Evolutionary conservation across 306 rosid genomes (phyloP), one percentile per base, ranked within the genome.

Genomic region (Erythrophleum fordii): DNA sequence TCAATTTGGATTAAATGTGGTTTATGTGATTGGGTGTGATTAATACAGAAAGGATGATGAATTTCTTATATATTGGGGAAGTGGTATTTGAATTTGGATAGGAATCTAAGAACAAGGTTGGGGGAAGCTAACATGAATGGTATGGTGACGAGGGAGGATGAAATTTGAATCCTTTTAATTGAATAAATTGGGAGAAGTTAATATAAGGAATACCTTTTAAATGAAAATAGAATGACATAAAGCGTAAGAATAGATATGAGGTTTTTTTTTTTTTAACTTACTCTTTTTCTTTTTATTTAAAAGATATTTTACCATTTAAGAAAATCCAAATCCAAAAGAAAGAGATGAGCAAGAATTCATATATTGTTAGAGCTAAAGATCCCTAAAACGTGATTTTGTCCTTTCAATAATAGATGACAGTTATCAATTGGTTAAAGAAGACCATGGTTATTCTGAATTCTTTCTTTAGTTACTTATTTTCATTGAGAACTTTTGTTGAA

Each of bases 381-480:
- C 4, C 3, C 6, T 7, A 44, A 72, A 35, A 9, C 35, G 17
- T 51, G 31, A 51, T 42, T 56, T 65, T 48, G 46, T 80, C 29
- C 68, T 29, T 51, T 55, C 41, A 52, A 53, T 23, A n/a, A 42
- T 34, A 31, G 28, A 75, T 56, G 55, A 45, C 77, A 58, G 81
- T 29, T 22, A 75, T 51, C 73, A 69, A 13, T n/a, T 69, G 48
- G 67, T 59, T 49, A 69, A 82, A 61, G 48, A 70, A 60, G 64
- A n/a, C 28, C 20, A 5, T 81, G 26, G 73, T 76, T 59, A 49
- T 46, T 49, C 68, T 58, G 46, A 51, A 14, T 49, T 25, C 39
- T 76, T 75, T 59, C 44, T 18, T 5, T 22, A 10, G 77, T 46
- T 60, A 37, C 58, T 60, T 39, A 69, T 13, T 81, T 69, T 56